These are phyloP conservation scores for Penicillium sp. DNA, from an alignment of 2,329 filamentous ascomycete genomes.

Conservation along the genomic window DNA sequence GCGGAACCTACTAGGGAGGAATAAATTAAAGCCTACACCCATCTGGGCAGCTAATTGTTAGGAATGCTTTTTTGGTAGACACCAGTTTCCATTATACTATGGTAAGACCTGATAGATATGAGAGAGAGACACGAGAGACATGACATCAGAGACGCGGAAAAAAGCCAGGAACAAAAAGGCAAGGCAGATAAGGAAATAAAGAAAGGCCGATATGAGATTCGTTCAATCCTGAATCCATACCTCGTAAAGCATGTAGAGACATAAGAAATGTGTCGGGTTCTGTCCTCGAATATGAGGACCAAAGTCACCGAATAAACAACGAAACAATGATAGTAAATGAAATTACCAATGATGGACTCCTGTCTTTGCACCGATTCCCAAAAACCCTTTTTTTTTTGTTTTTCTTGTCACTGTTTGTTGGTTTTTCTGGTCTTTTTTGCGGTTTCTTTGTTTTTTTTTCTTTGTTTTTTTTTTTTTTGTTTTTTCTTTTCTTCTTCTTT, in stretches of 20 bases:
- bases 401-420: conserved; percentile 2
- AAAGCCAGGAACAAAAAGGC: not conserved
- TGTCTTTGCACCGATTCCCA: not conserved
- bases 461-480: not conserved
- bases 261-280: not conserved
- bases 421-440: not conserved
- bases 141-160: not conserved
- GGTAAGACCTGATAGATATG: not conserved
- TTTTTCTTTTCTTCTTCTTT: not conserved
- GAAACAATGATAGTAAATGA: not conserved
- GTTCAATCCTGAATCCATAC: not conserved
- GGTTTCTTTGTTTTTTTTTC: not conserved
- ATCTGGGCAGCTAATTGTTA: not conserved
- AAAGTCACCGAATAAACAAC: not conserved
- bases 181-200: conserved; percentile 6
- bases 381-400: not conserved
- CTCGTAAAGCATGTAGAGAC: not conserved
- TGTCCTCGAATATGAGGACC: not conserved
- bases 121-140: not conserved
- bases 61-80: conserved; percentile 1
- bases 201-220: conserved; percentile 1
- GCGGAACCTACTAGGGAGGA: too few species aligned
- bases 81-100: conserved; percentile 6
- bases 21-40: not conserved
- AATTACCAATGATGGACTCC: not conserved